Conservation (phyloP, 768 basidiomycete genomes). For the Rossbeevera mucosa region DNA sequence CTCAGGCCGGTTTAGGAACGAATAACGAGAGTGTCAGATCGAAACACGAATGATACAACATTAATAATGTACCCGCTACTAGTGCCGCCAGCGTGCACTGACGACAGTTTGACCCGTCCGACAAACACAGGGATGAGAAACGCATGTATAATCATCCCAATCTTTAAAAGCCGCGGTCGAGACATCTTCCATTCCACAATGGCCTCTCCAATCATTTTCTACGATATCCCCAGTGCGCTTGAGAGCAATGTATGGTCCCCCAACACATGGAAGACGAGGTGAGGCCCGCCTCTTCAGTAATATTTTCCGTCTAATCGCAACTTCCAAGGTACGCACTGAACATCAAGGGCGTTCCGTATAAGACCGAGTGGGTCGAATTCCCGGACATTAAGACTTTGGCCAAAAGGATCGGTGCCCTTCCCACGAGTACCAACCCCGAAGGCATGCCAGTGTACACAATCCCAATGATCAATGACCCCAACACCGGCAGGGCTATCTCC, state of each 20-base stretch:
- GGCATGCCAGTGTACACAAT: conserved; percentile 35
- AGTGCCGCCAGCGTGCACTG: too few species aligned
- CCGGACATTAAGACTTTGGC: conserved; percentile 37
- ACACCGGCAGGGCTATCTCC: conserved; percentile 30
- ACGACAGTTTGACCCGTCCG: too few species aligned
- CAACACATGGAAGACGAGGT: conserved; percentile 46
- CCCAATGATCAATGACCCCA: conserved; percentile 40
- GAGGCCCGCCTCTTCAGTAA: background rate
- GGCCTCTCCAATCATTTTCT: conserved; percentile 35
- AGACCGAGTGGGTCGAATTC: conserved; percentile 42
- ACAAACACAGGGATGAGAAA: too few species aligned
- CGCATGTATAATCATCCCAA: background rate
- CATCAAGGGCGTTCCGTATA: conserved; percentile 38
- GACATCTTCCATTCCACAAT: conserved; percentile 14
- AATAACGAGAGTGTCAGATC: too few species aligned
- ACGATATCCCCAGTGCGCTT: conserved; percentile 40
- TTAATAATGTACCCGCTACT: too few species aligned
- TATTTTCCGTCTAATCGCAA: background rate
- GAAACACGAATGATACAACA: too few species aligned
- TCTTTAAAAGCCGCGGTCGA: conserved; percentile 4
- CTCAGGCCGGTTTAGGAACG: too few species aligned
- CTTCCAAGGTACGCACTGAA: conserved; percentile 35
- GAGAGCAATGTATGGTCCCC: conserved; percentile 36
- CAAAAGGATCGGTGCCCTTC: conserved; percentile 29
- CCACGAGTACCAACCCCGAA: conserved; percentile 29